Base-by-base conservation (phyloP, 768 basidiomycete species). In the Naganishia onofrii region DNA sequence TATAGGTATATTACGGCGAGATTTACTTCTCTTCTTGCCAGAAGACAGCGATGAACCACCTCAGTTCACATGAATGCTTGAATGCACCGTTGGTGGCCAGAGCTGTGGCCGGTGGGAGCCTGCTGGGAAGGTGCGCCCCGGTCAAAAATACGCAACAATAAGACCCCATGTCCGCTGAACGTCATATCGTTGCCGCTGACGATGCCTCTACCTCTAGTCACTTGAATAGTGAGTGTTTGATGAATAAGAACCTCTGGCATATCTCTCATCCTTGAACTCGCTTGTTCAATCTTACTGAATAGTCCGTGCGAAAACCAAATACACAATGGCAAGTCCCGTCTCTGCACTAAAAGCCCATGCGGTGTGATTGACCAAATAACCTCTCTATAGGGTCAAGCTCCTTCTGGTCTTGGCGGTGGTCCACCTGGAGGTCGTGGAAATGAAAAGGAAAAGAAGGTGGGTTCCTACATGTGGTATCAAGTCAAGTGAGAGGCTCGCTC, bases 401-500 rank as follows among this genome's bases (percentile, higher is more conserved):
- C 78, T 53, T 80, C 79, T 13, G 77, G 74, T 53, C 74, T 75
- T 34, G 72, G 68, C 36, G 74, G 74, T n/a, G 77, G 76, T 38
- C 69, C 68, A n/a, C 71, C 70, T 23, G 71, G 71, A 32, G 52
- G 38, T 55, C 54, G 65, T 36, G 65, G 74, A 34, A 74, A 73
- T 68, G 57, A 56, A 56, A 78, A 77, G 63, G 76, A 78, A 34
- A 76, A 79, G 57, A 77, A 78, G 72, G 79, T 76, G n/a, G 44
- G 73, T 68, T 10, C 28, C n/a, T 3, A 15, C 32, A 28, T 55
- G 2, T 7, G 36, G 10, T 32, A 57, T 28, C 1, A 44, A 19
- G 12, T 10, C 0, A 34, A 12, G 7, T n/a, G 12, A 19, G 19
- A 23, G 23, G 34, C 32, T 19, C 15, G 57, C 57, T 58, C 57